Conservation (phyloP, 2,329 filamentous ascomycete species). For the Alternaria consortialis region DNA sequence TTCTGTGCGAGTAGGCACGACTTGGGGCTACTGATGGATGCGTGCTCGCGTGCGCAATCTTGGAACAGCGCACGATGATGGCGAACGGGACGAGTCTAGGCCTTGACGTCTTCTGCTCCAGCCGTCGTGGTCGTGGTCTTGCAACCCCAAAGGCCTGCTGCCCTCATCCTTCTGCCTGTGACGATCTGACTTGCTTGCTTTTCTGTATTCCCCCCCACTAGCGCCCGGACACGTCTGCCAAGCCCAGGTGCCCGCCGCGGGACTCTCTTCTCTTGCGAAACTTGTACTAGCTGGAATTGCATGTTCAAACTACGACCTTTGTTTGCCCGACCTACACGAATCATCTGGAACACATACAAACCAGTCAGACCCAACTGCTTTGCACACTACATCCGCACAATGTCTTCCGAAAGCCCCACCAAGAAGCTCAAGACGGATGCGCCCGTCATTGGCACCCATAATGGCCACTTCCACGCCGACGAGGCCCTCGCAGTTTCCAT, state of each 20-base stretch:
- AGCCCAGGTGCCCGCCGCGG: conserved; percentile 21
- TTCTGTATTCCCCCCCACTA: conserved; percentile 11
- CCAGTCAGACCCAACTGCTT: background rate
- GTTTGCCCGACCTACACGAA: conserved; percentile 2
- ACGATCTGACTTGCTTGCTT: background rate
- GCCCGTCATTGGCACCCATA: conserved; percentile 88
- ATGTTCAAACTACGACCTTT: conserved; percentile 27
- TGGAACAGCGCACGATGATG: conserved; percentile 19
- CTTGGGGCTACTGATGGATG: conserved; percentile 37
- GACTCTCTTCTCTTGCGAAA: conserved; percentile 13
- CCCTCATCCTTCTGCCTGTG: background rate
- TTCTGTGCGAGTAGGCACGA: conserved; percentile 39
- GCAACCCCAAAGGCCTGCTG: background rate
- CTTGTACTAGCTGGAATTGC: conserved; percentile 23
- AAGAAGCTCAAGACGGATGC: conserved; percentile 84
- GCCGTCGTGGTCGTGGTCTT: conserved; percentile 6
- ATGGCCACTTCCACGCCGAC: conserved; percentile 98
- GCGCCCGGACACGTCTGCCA: conserved; percentile 20
- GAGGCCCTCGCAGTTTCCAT: conserved; percentile 97
- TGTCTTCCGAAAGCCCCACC: conserved; percentile 56
- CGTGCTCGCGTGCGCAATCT: conserved; percentile 47
- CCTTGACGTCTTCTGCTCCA: background rate
- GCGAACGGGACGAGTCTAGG: conserved; percentile 9
- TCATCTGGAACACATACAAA: background rate
- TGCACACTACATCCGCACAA: conserved; percentile 21